Conservation (phyloP, 768 basidiomycete genomes). For the Tulasnella sp. region DNA sequence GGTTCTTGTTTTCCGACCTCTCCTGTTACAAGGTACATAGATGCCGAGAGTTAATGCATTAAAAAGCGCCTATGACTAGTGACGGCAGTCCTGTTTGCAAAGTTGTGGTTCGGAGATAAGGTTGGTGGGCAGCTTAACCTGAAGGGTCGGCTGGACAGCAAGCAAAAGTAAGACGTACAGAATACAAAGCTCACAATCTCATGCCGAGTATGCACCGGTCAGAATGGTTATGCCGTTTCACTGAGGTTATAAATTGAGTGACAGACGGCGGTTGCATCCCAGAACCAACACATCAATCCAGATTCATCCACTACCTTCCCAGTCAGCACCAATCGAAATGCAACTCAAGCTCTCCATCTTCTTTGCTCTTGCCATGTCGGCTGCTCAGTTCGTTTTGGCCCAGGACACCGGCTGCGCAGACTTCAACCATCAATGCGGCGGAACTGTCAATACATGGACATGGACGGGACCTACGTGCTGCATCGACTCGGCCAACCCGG, state of each 20-base stretch:
- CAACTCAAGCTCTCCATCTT: conserved; percentile 9
- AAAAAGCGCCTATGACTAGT: no score
- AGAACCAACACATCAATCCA: neutral
- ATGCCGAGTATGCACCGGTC: neutral
- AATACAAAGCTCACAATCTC: neutral
- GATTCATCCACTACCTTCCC: neutral
- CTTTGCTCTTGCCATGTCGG: neutral
- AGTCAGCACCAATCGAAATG: neutral
- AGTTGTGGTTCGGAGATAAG: no score
- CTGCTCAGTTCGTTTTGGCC: neutral
- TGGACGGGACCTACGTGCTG: neutral
- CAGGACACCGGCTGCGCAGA: neutral
- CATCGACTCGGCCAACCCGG: neutral
- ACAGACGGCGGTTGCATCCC: neutral
- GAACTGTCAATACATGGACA: neutral
- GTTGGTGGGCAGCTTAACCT: no score
- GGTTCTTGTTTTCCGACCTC: no score
- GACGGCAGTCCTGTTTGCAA: no score
- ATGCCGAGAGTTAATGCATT: no score
- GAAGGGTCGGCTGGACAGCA: no score
- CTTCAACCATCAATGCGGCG: neutral
- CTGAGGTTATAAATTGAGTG: neutral
- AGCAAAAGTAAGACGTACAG: no score
- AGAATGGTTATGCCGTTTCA: neutral
- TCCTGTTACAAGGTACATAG: no score